Conservation (phyloP, 495 filamentous ascomycete species). For the Aspergillus panamensis region DNA sequence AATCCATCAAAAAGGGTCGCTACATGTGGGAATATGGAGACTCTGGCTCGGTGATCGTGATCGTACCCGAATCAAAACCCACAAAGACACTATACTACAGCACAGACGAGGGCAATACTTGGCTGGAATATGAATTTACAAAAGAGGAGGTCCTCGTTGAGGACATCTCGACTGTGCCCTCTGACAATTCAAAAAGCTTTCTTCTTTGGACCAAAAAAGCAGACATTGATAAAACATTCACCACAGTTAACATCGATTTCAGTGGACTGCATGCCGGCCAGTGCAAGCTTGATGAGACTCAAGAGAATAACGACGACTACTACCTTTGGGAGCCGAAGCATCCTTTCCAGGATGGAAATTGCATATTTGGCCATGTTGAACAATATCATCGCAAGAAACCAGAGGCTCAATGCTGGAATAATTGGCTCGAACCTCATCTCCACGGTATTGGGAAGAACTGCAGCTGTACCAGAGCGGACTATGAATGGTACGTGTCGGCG, state of each 20-base stretch:
- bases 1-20: constrained; percentile 71
- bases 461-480: constrained; percentile 77
- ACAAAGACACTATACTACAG: constrained; percentile 74
- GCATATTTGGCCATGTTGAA: constrained; percentile 87
- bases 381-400: constrained; percentile 87
- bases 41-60: constrained; percentile 84
- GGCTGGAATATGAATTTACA: constrained; percentile 70
- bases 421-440: constrained; percentile 63
- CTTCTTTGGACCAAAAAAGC: constrained; percentile 72
- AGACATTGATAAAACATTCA: constrained; percentile 45
- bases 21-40: constrained; percentile 95
- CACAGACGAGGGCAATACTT: constrained; percentile 71
- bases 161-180: constrained; percentile 83
- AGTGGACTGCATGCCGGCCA: constrained; percentile 63
- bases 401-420: constrained; percentile 73
- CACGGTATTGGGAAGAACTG: constrained; percentile 66
- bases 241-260: constrained; percentile 84
- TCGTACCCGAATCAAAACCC: constrained; percentile 60
- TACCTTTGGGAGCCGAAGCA: constrained; percentile 80
- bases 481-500: constrained; percentile 72
- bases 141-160: constrained; percentile 62
- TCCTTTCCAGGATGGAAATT: constrained; percentile 68
- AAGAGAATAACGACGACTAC: constrained; percentile 69
- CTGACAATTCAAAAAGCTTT: constrained; percentile 84
- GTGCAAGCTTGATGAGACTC: constrained; percentile 65